Conservation (phyloP, 2,329 filamentous ascomycete species). For the Fusarium sp. region DNA sequence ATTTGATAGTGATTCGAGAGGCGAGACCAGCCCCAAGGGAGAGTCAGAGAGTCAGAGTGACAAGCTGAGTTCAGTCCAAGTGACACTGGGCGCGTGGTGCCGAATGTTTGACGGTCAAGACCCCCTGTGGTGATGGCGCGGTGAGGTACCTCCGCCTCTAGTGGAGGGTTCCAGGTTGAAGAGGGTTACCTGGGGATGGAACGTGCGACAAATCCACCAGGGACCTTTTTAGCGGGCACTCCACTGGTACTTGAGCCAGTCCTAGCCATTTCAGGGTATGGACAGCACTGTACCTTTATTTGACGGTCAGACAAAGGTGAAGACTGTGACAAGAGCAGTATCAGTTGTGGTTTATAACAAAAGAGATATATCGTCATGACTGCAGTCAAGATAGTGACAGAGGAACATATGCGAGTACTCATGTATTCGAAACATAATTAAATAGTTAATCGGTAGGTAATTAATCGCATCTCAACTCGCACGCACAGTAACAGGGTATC, state of each 20-base stretch:
- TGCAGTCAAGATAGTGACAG: no score
- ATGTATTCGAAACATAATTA: not conserved
- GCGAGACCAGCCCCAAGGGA: slow-evolving; percentile 16
- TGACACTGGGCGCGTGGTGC: slow-evolving; percentile 40
- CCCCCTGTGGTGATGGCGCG: slow-evolving; percentile 12
- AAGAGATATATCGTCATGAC: no score
- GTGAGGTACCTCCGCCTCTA: slow-evolving; percentile 24
- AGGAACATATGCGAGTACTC: no score
- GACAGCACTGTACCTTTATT: no score
- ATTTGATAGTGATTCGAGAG: slow-evolving; percentile 21
- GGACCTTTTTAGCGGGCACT: slow-evolving; percentile 26
- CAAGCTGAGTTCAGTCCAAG: slow-evolving; percentile 23
- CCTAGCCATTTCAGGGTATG: slow-evolving; percentile 21
- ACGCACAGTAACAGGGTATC: slow-evolving; percentile 6
- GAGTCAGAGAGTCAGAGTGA: slow-evolving; percentile 15
- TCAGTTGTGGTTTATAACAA: not conserved
- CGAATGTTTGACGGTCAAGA: slow-evolving; percentile 29
- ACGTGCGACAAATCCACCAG: slow-evolving; percentile 31
- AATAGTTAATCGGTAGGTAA: not conserved
- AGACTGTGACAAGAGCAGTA: not conserved
- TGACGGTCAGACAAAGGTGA: slow-evolving; percentile 20
- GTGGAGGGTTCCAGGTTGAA: slow-evolving; percentile 15
- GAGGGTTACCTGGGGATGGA: slow-evolving; percentile 21
- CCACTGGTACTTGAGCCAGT: slow-evolving; percentile 4
- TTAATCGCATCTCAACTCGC: not conserved